A percentile compares a stretch with the other conserved stretches of the same genome.
phyloP scores from a whole-genome alignment of 805 yeast species.

The Groenewaldozyma tartarivorans region DNA sequence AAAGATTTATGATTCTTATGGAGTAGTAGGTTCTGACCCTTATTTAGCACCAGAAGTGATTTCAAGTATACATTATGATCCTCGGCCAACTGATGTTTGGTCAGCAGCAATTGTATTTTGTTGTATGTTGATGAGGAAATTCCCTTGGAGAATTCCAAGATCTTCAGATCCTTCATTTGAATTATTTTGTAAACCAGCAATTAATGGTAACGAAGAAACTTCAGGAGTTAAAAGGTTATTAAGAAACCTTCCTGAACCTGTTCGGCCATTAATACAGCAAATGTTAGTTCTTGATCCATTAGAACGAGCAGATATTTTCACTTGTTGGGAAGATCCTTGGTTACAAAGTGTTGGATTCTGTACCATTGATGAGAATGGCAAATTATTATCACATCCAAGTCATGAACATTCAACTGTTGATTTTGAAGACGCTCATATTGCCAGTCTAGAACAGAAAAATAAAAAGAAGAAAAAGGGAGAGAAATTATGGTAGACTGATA shows the following conservation, averaged over 20 bases:
- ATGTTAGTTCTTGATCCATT: constrained; percentile 64
- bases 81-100: constrained; percentile 93
- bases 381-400: constrained; percentile 36
- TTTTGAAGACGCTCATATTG: constrained; percentile 91
- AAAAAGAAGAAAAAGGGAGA: constrained; percentile 44
- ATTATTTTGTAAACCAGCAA: constrained; percentile 42
- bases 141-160: constrained; percentile 93
- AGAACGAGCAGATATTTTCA: constrained; percentile 48
- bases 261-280: constrained; percentile 48
- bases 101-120: constrained; percentile 84
- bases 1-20: constrained; percentile 64
- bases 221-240: constrained; percentile 62
- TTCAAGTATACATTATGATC: constrained; percentile 73
- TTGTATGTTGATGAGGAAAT: constrained; percentile 84
- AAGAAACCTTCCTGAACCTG: constrained; percentile 57
- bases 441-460: constrained; percentile 72
- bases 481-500: constrained; percentile 26
- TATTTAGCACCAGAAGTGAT: constrained; percentile 88
- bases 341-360: constrained; percentile 57
- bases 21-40: constrained; percentile 84
- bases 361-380: constrained; percentile 30
- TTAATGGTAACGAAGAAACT: neutral
- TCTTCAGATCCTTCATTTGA: constrained; percentile 73
- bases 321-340: constrained; percentile 52
- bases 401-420: constrained; percentile 86